Evolutionary conservation across 768 basidiomycete genomes (phyloP).

Genomic region (Thelephora ganbajun): DNA sequence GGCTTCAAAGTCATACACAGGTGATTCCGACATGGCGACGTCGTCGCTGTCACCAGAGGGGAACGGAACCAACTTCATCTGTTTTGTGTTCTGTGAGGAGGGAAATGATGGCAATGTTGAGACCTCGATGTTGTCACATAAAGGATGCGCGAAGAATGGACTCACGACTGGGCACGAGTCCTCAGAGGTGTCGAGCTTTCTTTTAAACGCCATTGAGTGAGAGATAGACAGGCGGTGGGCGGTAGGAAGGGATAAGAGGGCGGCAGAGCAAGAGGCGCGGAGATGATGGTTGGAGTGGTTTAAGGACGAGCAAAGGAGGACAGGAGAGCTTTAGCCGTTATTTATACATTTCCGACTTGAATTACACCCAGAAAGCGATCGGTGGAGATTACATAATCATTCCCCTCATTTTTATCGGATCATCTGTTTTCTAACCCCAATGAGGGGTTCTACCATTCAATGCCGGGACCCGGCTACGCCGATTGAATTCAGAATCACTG

Average conservation of each 20-base stretch:
- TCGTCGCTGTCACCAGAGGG: not conserved
- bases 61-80: not conserved
- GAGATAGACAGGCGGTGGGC: not conserved
- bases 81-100: not conserved
- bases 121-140: no score
- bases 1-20: not conserved
- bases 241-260: constrained; percentile 33
- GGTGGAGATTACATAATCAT: not conserved
- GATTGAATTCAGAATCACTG: no score
- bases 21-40: not conserved
- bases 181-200: not conserved
- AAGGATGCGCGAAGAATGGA: not conserved
- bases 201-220: not conserved
- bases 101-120: not conserved
- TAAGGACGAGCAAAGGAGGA: constrained; percentile 21
- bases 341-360: not conserved
- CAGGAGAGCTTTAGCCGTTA: constrained; percentile 12
- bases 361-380: not conserved
- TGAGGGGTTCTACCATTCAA: no score
- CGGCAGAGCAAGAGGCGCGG: constrained; percentile 27
- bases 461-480: no score
- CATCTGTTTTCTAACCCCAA: no score
- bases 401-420: no score
- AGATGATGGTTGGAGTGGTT: constrained; percentile 23
- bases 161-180: not conserved